phyloP scores from a whole-genome alignment of 2,329 filamentous ascomycete species.

The Pseudopyricularia javanii region DNA sequence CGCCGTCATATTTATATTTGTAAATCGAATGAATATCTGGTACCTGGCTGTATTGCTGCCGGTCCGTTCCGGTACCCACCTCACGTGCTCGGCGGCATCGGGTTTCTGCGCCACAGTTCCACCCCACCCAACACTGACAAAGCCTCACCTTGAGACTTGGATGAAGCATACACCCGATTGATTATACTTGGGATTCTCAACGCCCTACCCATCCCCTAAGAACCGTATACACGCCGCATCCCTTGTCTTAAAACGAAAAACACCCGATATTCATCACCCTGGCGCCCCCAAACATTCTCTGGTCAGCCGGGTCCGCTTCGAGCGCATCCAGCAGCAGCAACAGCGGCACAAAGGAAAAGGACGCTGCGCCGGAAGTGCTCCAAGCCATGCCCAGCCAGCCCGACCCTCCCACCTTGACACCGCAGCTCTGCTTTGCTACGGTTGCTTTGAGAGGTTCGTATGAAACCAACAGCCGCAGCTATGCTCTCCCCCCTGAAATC shows the following conservation, averaged over 20 bases:
- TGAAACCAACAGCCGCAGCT: neutral
- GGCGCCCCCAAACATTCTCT: constrained; percentile 28
- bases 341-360: neutral
- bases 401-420: constrained; percentile 44
- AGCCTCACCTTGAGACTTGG: too few relatives aligned
- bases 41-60: too few relatives aligned
- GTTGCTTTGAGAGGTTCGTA: constrained; percentile 50
- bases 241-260: neutral
- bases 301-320: constrained; percentile 28
- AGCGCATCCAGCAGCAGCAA: constrained; percentile 11
- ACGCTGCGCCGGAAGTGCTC: constrained; percentile 14
- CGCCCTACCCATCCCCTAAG: too few relatives aligned
- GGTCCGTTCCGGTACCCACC: too few relatives aligned
- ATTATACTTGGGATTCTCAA: too few relatives aligned
- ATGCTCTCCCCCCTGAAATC: constrained; percentile 1
- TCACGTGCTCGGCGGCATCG: too few relatives aligned
- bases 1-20: too few relatives aligned
- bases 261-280: constrained; percentile 20
- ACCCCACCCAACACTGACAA: too few relatives aligned
- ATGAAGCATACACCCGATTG: too few relatives aligned
- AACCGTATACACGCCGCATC: too few relatives aligned
- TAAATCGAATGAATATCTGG: too few relatives aligned
- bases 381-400: constrained; percentile 32
- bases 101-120: too few relatives aligned
- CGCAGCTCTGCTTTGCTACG: constrained; percentile 69